Evolutionary conservation across 768 basidiomycete species (phyloP).

Genomic region (Daedaleopsis sinensis): DNA sequence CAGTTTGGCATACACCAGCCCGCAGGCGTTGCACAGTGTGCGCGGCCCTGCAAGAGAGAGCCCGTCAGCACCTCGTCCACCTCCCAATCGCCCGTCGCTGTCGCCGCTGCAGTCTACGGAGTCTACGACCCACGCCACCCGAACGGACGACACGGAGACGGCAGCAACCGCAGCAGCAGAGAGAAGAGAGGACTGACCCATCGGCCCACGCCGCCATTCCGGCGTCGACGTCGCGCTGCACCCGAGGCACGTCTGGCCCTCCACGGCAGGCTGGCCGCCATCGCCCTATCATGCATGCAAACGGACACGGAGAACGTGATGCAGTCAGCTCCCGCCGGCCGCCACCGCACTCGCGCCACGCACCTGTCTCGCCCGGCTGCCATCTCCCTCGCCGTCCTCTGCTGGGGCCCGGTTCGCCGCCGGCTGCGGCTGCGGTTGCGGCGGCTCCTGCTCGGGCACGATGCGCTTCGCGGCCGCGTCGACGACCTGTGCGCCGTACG

Average conservation of each 20-base stretch:
- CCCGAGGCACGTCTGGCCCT: conserved; percentile 78
- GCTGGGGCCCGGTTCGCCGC: conserved; percentile 26
- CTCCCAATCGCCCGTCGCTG: conserved; percentile 19
- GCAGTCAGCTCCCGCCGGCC: background rate
- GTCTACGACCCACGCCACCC: background rate
- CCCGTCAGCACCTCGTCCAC: conserved; percentile 8
- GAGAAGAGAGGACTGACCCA: conserved; percentile 53
- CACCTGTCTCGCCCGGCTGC: conserved; percentile 24
- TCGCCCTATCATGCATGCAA: conserved; percentile 39
- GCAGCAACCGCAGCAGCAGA: too few species aligned
- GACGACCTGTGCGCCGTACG: conserved; percentile 45
- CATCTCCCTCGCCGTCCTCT: conserved; percentile 20
- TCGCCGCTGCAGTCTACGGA: background rate
- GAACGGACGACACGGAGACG: too few species aligned
- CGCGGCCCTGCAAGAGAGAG: conserved; percentile 60
- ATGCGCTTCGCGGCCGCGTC: conserved; percentile 36
- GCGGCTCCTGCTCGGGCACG: conserved; percentile 18
- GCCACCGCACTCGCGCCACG: background rate
- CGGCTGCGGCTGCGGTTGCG: conserved; percentile 22
- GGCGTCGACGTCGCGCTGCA: conserved; percentile 85
- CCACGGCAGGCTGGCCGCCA: conserved; percentile 45
- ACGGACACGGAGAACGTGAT: conserved; percentile 1
- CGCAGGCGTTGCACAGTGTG: conserved; percentile 85
- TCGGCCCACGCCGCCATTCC: conserved; percentile 83
- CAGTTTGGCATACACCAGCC: conserved; percentile 85